Base-by-base conservation (phyloP, 345 rosid genomes). In the Aquilaria yunnanensis region DNA sequence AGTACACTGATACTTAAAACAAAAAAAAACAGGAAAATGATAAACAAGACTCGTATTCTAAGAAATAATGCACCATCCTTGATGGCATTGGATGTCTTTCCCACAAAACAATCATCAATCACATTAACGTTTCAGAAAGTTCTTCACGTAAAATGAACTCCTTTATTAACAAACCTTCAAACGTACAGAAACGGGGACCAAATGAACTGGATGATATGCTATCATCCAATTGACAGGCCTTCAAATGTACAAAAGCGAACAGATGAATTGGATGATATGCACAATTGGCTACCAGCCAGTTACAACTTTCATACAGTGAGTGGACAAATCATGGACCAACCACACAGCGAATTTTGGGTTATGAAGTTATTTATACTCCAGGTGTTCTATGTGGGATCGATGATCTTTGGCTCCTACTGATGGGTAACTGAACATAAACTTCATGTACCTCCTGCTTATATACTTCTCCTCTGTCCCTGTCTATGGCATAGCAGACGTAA, bases 401-500 rank as follows among this genome's bases (percentile, higher is more conserved):
- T 1, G 85, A 51, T 68, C 86, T 80, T 43, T 72, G 60, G 78
- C 76, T 89, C 77, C 92, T 70, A 64, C 85, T 85, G 70, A 82
- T 72, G 3, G 95, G 97, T 48, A 94, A 75, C 32, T 78, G 82
- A 62, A 83, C 87, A 60, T 94, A 94, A 30, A 94, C 95, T 68
- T 88, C 96, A 43, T 94, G 95, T 63, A 88, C 95, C 57, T 90
- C 90, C 57, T 84, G 85, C 72, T 85, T 94, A 69, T 81, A 83
- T 32, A 88, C 97, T 63, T 88, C 99, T 14, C 89, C 99, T 51
- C 83, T 82, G 66, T 94, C 97, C 65, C 73, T 73, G 63, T 94
- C 97, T 12, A 94, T 62, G 4, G 96, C 97, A 45, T 85, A 94
- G 68, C 97, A 90, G 13, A 94, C 64, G 23, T 94, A 89, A 46